phyloP scores from a whole-genome alignment of 1,139 yeast species.

The Debaryomyces singareniensis region DNA sequence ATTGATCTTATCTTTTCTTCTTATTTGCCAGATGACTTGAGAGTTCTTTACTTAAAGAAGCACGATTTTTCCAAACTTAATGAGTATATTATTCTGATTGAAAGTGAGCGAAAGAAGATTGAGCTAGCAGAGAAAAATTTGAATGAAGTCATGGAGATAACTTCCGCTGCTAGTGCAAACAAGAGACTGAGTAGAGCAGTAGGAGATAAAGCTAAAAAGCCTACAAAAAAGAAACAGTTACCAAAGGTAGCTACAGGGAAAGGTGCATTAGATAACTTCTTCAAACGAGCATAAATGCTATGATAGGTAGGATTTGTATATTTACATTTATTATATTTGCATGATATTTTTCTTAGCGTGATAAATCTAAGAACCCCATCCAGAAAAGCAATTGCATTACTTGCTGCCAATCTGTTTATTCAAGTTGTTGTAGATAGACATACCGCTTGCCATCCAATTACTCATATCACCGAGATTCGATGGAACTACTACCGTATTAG shows the following conservation, averaged over 20 bases:
- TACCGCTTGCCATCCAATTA: constrained; percentile 68
- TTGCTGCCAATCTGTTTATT: constrained; percentile 12
- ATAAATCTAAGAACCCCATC: constrained; percentile 1
- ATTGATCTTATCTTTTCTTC: constrained; percentile 26
- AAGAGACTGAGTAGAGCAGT: constrained; percentile 6
- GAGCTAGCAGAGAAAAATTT: constrained; percentile 22
- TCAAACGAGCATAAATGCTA: constrained; percentile 25
- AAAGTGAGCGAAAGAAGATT: constrained; percentile 19
- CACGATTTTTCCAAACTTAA: constrained; percentile 26
- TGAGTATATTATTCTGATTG: constrained; percentile 21
- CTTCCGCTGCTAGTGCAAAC: constrained; percentile 12
- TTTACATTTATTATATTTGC: not conserved
- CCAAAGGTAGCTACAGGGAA: constrained; percentile 44
- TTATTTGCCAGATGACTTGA: constrained; percentile 14
- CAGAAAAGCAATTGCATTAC: constrained; percentile 3
- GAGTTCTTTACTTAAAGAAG: constrained; percentile 10
- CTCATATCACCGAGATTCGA: constrained; percentile 72
- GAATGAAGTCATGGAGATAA: constrained; percentile 17
- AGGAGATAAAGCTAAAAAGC: constrained; percentile 14
- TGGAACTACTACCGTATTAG: constrained; percentile 74
- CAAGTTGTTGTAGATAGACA: constrained; percentile 63
- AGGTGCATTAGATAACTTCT: constrained; percentile 62
- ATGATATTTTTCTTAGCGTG: not conserved
- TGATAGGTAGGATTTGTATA: not conserved
- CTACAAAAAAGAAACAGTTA: constrained; percentile 13